Base-by-base conservation (phyloP, 2,329 filamentous ascomycete species). In the Botryotinia globosa region DNA sequence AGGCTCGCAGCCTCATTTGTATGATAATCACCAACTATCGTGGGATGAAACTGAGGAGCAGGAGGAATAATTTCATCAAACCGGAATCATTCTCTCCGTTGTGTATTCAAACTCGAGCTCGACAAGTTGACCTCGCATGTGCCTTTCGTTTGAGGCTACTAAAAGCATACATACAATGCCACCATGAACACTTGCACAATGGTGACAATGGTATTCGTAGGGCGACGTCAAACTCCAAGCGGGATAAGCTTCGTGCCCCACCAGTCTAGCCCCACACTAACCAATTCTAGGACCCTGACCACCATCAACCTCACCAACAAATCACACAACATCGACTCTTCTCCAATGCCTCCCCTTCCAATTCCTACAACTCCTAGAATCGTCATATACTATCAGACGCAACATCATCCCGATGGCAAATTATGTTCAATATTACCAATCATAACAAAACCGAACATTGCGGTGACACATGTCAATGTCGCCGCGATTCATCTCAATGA, bases 401-500 rank as follows among this genome's bases (percentile, higher is more conserved):
- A 90, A 76, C 87, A 90, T 77, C 84, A 85, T 72, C 82, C 84
- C 16, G 82, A 86, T 74, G 82, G 82, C 73, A 83, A 83, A 45
- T 87, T 87, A 75, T 85, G 91, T 74, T 90, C 89, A 9, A 83
- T 92, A 74, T 84, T 91, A 0, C 90, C 90, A 4, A 74, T 81
- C 37, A 77, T 79, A 44, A 80, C 79, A 12, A 73, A 80, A 48
- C 85, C 88, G 74, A 84, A 86, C 75, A 90, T 88, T 8, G 87
- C 88, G 14, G 82, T 89, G 67, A 97, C 94, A 0, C 94, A 98
- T 82, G 86, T 97, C 74, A 94, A 97, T 77, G 83, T 98, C 66
- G 93, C 93, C 9, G 94, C 94, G 20, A 89, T 98, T 74, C 94
- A 98, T 82, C 84, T 98, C 77, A 94, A 96, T 81, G 85, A 87